phyloP scores from a whole-genome alignment of 1,139 yeast genomes.

The Kazachstania sp. region DNA sequence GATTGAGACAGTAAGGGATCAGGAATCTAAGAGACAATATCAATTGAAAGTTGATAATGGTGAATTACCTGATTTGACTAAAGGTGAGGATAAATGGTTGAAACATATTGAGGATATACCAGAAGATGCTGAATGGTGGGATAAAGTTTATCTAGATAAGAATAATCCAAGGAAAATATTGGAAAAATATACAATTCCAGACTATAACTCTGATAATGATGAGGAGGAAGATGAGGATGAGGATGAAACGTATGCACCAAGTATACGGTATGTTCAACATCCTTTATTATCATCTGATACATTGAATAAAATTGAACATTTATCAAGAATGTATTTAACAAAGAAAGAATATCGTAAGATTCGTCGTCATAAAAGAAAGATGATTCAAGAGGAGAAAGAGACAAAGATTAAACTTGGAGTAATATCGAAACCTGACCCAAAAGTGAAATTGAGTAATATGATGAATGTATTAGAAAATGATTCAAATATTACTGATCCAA shows the following conservation, averaged over 20 bases:
- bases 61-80: constrained; percentile 20
- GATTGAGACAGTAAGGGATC: constrained; percentile 4
- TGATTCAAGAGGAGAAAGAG: constrained; percentile 58
- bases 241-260: constrained; percentile 12
- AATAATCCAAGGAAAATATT: constrained; percentile 7
- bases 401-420: constrained; percentile 73
- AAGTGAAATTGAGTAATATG: constrained; percentile 71
- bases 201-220: constrained; percentile 12
- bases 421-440: constrained; percentile 84
- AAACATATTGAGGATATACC: constrained; percentile 12
- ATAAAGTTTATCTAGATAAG: constrained; percentile 17
- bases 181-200: constrained; percentile 14
- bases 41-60: constrained; percentile 15
- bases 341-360: constrained; percentile 68
- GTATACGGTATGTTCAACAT: constrained; percentile 56
- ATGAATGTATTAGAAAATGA: constrained; percentile 73
- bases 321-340: constrained; percentile 54
- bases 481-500: constrained; percentile 86
- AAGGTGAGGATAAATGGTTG: constrained; percentile 21
- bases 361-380: constrained; percentile 62
- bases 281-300: constrained; percentile 39
- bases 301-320: constrained; percentile 36
- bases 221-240: constrained; percentile 21
- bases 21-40: constrained; percentile 6
- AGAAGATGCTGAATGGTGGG: constrained; percentile 28